Evolutionary conservation across 2,329 filamentous ascomycete genomes (phyloP), one percentile per base, ranked within the genome.

Genomic region (Arthrobotrys sinensis): DNA sequence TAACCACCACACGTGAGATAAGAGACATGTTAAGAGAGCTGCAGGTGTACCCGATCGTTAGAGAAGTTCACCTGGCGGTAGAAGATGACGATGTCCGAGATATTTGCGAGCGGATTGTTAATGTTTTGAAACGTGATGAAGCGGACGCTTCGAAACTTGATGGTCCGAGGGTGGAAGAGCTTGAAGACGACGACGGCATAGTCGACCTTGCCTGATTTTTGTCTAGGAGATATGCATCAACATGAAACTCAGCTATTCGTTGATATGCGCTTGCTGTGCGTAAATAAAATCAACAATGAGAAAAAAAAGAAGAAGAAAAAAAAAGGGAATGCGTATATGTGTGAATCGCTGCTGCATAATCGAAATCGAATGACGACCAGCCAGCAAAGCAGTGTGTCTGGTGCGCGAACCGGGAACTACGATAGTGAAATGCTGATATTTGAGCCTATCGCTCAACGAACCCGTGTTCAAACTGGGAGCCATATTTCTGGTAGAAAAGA

Each of bases 21-120:
- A 88, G 95, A 76, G 92, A 96, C 5, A 85, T 89, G 68, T 86
- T 98, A 87, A 88, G 94, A 16, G 86, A 88, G 16, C 87, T 95
- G 53, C 93, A 93, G 81, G 92, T 97, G 0, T 99, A 99, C 84
- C 93, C 94, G 0, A 90, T 98, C 55, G 87, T 98, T 19, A 88
- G 96, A 64, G 96, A 98, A 84, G 91, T 92, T 36, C 96, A 99
- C 86, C 82, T 91, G 79, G 89, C 90, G 21, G 90, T 94, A 3
- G 88, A 94, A 21, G 88, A 97, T 82, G 93, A 96, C 53, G 91
- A 87, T 14, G 93, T 98, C 1, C 88, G 89, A 80, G 94, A 97
- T 81, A 92, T 90, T 0, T 97, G 93, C 82, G 96, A 98, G 84
- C 88, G 96, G 71, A 83, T 98, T 65, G 96, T 99, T 55, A 93